Percentiles rank a stretch among this genome's conserved stretches.
These are phyloP conservation scores for Pseudofabraea citricarpa DNA, from an alignment of 2,329 filamentous ascomycete species.

Conservation along the genomic window DNA sequence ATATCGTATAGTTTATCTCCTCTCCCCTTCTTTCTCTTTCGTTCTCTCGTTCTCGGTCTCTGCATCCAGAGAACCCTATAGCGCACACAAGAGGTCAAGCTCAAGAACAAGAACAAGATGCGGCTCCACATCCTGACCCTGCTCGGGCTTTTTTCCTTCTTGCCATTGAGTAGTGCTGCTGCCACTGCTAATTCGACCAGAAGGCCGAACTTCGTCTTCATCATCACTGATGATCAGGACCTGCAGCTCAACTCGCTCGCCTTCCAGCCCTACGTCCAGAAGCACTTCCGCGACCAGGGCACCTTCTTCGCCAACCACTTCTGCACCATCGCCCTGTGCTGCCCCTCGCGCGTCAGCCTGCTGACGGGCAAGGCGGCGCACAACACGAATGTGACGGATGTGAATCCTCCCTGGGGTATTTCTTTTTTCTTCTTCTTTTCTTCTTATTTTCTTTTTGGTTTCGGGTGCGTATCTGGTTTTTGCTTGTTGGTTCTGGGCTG, in stretches of 20 bases:
- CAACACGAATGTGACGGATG: slow-evolving; percentile 56
- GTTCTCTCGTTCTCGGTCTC: too few relatives aligned
- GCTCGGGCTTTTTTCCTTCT: too few relatives aligned
- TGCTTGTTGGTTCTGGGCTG: slow-evolving; percentile 15
- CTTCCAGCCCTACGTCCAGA: slow-evolving; percentile 50
- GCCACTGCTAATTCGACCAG: background rate
- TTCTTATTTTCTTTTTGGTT: too few relatives aligned
- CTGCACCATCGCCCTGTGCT: slow-evolving; percentile 57
- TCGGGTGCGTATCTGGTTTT: too few relatives aligned
- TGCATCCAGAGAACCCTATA: too few relatives aligned
- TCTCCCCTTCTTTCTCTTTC: too few relatives aligned
- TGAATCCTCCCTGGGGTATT: slow-evolving; percentile 43
- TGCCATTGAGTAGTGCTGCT: background rate
- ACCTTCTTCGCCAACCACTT: slow-evolving; percentile 53
- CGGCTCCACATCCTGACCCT: too few relatives aligned
- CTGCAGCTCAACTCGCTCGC: slow-evolving; percentile 52
- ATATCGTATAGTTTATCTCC: too few relatives aligned
- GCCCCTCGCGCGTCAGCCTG: slow-evolving; percentile 55
- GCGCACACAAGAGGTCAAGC: too few relatives aligned
- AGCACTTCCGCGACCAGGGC: slow-evolving; percentile 48
- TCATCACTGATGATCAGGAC: slow-evolving; percentile 63
- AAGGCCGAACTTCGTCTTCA: slow-evolving; percentile 53
- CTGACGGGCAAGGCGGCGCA: slow-evolving; percentile 59
- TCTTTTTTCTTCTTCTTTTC: too few relatives aligned
- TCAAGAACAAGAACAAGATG: too few relatives aligned